Base-by-base conservation (phyloP, 2,329 filamentous ascomycete species). In the Penicillium sp. region DNA sequence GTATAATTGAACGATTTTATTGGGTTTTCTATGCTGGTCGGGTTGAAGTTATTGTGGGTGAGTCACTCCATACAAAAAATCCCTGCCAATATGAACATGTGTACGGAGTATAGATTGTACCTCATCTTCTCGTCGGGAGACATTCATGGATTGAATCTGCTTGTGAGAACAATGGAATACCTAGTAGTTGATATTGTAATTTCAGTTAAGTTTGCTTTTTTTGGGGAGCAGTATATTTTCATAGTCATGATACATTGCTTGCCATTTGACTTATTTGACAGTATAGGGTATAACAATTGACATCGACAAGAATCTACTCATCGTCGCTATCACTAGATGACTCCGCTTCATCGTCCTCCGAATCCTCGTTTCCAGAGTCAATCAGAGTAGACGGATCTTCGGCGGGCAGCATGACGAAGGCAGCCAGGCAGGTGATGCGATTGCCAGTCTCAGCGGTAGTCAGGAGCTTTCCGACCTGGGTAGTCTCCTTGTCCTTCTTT, bases 341-440 rank as follows among this genome's bases (percentile, higher is more conserved):
- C 44, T 69, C 64, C 27, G 61, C 64, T 9, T 67, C 61, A 6
- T 64, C 64, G 24, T 66, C 67, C 9, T 65, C 80, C 40, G 73
- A 74, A 60, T 81, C 79, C 44, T 60, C 60, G 10, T 78, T 77
- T 52, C 85, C 84, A 16, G 84, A 85, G 63, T 85, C 85, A 43
- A 80, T 78, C 21, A 82, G 82, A 39, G 86, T 85, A 14, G 84
- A 83, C 44, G 82, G 65, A 38, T 71, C 68, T 43, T 70, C 68
- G 4, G 75, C 79, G 64, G 86, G 83, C 72, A 90, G 83, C 91
- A 97, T 95, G 59, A 90, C 79, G 77, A 96, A 97, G 21, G 88
- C 88, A 64, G 86, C 86, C 66, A 97, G 70, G 71, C 94, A 97
- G 36, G 92, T 97, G 62, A 97, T 92, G 53, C 94, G 82, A 71